Evolutionary conservation across 345 rosid genomes (phyloP).

Genomic region (Linum trigynum): DNA sequence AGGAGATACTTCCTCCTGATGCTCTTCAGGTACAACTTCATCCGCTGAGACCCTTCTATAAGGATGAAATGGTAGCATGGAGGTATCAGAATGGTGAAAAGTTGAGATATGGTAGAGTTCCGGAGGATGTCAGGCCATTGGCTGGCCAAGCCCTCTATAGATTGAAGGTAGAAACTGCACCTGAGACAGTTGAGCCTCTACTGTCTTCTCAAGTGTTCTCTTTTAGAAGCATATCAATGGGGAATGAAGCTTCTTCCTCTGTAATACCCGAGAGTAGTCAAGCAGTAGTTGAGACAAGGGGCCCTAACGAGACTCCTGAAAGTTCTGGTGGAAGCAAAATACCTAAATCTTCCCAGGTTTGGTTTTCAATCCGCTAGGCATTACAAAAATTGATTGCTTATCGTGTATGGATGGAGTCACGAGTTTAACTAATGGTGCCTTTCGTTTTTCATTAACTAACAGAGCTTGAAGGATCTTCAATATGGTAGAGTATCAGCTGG

Average conservation of each 20-base stretch:
- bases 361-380: conserved; percentile 9
- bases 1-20: conserved; percentile 69
- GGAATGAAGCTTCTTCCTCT: conserved; percentile 35
- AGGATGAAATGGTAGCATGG: conserved; percentile 92
- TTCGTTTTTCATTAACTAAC: conserved; percentile 9
- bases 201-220: conserved; percentile 94
- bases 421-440: background rate
- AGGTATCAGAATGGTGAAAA: conserved; percentile 63
- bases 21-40: conserved; percentile 82
- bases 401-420: background rate
- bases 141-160: conserved; percentile 86
- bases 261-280: conserved; percentile 23
- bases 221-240: conserved; percentile 56
- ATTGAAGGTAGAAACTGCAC: conserved; percentile 68
- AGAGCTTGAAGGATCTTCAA: conserved; percentile 46
- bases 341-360: conserved; percentile 56
- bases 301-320: conserved; percentile 28
- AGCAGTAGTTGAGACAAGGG: conserved; percentile 19
- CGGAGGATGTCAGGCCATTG: conserved; percentile 84
- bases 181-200: conserved; percentile 49
- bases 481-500: conserved; percentile 73
- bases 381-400: background rate
- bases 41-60: conserved; percentile 87
- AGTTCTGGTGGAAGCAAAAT: conserved; percentile 36
- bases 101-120: conserved; percentile 86